Evolutionary conservation across 371 early-diverging fungal species (phyloP).

Genomic region (Smittium culicis): DNA sequence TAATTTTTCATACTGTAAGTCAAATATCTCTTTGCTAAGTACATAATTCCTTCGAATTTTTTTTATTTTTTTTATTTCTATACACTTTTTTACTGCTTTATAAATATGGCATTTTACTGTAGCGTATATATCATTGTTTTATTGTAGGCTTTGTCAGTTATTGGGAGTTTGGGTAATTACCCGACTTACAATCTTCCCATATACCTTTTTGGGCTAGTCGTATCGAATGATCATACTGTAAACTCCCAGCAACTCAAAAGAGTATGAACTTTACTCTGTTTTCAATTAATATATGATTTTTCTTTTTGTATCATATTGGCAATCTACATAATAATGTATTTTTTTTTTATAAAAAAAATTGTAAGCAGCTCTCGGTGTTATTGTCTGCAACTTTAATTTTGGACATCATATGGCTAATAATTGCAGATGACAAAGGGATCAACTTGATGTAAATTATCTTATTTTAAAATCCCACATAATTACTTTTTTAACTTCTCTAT

Average conservation of each 20-base stretch:
- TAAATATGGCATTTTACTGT: too few species aligned
- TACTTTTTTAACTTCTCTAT: too few species aligned
- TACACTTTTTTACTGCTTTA: too few species aligned
- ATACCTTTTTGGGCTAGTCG: slow-evolving; percentile 3
- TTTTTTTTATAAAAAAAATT: background rate
- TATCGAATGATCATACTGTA: background rate
- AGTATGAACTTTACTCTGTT: background rate
- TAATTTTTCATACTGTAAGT: slow-evolving; percentile 4
- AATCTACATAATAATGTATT: too few species aligned
- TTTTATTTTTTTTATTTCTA: too few species aligned
- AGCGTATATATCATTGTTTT: background rate
- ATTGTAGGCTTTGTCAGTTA: background rate
- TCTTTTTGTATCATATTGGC: too few species aligned
- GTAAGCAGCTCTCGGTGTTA: background rate
- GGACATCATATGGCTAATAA: background rate
- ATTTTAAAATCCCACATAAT: too few species aligned
- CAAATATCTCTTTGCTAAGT: too few species aligned
- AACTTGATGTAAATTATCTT: too few species aligned
- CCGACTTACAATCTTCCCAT: slow-evolving; percentile 6
- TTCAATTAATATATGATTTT: too few species aligned
- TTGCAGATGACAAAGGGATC: too few species aligned
- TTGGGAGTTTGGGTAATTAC: background rate
- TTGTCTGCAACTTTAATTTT: slow-evolving; percentile 1
- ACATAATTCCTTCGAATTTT: too few species aligned
- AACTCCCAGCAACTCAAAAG: background rate